Conservation (phyloP, 495 filamentous ascomycete genomes). For the Trichodelitschia bisporula region DNA sequence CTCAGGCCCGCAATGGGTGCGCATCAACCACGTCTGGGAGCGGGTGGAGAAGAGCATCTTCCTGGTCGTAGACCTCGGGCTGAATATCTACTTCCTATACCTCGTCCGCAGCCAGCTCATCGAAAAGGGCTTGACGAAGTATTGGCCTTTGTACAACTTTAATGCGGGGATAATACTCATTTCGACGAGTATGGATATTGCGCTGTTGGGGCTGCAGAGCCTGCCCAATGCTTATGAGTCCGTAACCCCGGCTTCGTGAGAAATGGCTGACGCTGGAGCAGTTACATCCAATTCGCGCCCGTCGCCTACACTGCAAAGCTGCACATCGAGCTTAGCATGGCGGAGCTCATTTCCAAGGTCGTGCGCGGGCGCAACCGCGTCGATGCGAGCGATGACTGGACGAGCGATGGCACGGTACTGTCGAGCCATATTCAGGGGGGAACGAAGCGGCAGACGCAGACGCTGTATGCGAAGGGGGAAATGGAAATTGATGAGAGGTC, state of each 20-base stretch:
- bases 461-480: too few relatives aligned
- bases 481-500: too few relatives aligned
- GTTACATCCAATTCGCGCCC: slow-evolving; percentile 4
- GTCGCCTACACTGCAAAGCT: slow-evolving; percentile 4
- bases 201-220: slow-evolving; percentile 3
- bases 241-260: too few relatives aligned
- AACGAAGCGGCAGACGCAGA: too few relatives aligned
- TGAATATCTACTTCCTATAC: slow-evolving; percentile 2
- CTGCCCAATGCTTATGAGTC: slow-evolving; percentile 3
- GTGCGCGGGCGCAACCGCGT: slow-evolving; percentile 1
- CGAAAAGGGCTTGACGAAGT: slow-evolving; percentile 3
- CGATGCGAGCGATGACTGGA: too few relatives aligned
- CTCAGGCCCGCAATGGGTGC: background rate
- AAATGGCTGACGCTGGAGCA: background rate
- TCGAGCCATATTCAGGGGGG: too few relatives aligned
- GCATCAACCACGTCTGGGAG: slow-evolving; percentile 4
- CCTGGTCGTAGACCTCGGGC: slow-evolving; percentile 3
- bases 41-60: slow-evolving; percentile 3
- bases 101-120: slow-evolving; percentile 3
- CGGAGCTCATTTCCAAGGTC: slow-evolving; percentile 5
- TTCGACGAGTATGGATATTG: slow-evolving; percentile 1
- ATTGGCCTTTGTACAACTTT: slow-evolving; percentile 4
- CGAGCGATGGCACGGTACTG: too few relatives aligned
- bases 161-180: slow-evolving; percentile 3
- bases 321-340: slow-evolving; percentile 6